Base-by-base conservation (phyloP, 1,139 yeast species). In the Pneumocystis sp. region DNA sequence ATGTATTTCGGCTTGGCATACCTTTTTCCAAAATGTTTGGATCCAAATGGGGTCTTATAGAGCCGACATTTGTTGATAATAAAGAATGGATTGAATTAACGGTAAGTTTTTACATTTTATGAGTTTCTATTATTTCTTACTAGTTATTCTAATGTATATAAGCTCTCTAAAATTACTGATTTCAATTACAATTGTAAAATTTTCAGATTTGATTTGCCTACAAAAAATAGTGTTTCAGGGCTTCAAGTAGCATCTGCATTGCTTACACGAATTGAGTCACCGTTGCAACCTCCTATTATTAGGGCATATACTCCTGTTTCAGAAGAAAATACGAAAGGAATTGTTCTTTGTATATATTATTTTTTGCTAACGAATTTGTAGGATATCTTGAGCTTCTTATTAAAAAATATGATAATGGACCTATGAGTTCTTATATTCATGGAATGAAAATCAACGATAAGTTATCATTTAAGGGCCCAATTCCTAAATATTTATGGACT, bases 261-360 rank as follows among this genome's bases (percentile, higher is more conserved):
- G 65, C 75, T 93, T 76, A 83, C 96, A 75, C 90, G 90, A 79
- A 89, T 79, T 70, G 68, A 70, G 70, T 87, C 86, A 66, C 86
- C 93, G 66, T 82, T 84, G 67, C 97, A 97, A 71, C 84, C 80
- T 78, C 85, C 86, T 73, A 96, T 93, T 67, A 81, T 95, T 70
- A 87, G 99, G 80, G 98, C 99, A 62, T 95, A 95, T 81, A 95
- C 99, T 56, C 98, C 99, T 67, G 81, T 86, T 65, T 82, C 89
- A 45, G 89, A 87, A 72, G 79, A 82, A 65, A 84, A 83, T 65
- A 80, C 81, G 68, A 81, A 81, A 75, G 98, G 98, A 65, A 76
- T 82, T 66, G 80, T 95, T 59, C 5, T 59, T n/a, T 31, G 21
- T 40, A 59, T 31, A 3, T 25, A 31, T 39, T 6, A 29, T 10